phyloP scores from a whole-genome alignment of 306 rosid species.

The Cicer judaicum region DNA sequence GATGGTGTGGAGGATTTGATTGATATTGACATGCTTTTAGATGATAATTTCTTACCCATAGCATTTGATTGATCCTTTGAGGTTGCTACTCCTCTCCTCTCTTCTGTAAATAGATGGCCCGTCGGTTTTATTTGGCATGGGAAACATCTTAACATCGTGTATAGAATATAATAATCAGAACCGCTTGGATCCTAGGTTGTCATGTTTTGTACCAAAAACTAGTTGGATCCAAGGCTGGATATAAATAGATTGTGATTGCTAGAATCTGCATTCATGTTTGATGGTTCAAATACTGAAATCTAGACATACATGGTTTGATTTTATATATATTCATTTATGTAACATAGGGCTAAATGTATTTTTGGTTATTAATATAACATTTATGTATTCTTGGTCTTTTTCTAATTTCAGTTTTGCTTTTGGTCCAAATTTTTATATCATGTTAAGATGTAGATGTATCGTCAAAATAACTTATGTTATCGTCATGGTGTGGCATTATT shows the following conservation, averaged over 20 bases:
- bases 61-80: conserved; percentile 62
- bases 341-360: conserved; percentile 11
- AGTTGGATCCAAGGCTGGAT: conserved; percentile 39
- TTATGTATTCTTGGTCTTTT: neutral
- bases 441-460: neutral
- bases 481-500: neutral
- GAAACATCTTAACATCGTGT: conserved; percentile 45
- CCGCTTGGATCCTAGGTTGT: conserved; percentile 21
- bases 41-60: conserved; percentile 63
- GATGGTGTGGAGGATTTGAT: conserved; percentile 69
- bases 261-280: conserved; percentile 40
- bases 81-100: conserved; percentile 24
- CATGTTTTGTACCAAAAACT: conserved; percentile 17
- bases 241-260: conserved; percentile 39
- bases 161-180: conserved; percentile 38
- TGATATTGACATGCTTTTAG: conserved; percentile 69
- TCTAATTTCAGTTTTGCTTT: neutral
- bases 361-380: neutral
- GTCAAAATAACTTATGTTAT: neutral
- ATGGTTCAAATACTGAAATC: conserved; percentile 28
- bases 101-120: conserved; percentile 50
- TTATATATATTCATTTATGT: conserved; percentile 32
- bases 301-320: conserved; percentile 43
- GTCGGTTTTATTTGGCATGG: conserved; percentile 46
- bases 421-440: neutral